These are phyloP conservation scores for Acanthamoeba royreba DNA, from an alignment of 208 protist species.

Conservation along the genomic window DNA sequence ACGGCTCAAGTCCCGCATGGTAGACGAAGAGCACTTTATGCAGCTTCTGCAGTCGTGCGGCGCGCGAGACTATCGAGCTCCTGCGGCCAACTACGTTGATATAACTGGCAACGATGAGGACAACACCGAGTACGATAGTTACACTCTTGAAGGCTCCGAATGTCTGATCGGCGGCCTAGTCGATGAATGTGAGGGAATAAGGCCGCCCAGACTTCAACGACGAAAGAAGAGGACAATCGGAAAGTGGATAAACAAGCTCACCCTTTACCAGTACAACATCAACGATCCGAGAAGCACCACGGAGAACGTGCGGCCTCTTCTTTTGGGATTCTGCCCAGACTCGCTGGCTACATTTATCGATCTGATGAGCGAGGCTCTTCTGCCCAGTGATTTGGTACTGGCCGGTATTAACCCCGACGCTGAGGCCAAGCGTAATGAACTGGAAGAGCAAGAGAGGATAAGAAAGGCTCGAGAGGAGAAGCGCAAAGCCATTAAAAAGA, in stretches of 20 bases:
- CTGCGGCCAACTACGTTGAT: too few relatives aligned
- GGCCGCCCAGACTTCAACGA: too few relatives aligned
- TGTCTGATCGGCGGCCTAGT: too few relatives aligned
- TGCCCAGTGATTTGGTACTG: background rate
- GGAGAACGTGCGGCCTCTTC: background rate
- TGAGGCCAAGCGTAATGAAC: background rate
- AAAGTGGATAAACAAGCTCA: background rate
- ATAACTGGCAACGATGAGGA: too few relatives aligned
- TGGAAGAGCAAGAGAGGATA: background rate
- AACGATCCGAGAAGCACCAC: background rate
- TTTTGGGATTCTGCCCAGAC: background rate
- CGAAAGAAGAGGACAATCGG: background rate
- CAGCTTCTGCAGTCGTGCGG: background rate
- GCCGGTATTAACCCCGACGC: background rate
- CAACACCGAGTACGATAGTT: too few relatives aligned
- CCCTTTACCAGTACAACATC: background rate
- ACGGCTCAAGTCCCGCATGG: background rate
- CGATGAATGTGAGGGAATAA: too few relatives aligned
- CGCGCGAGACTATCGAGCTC: too few relatives aligned
- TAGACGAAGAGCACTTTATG: background rate
- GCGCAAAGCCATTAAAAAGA: background rate
- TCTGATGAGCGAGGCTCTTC: background rate
- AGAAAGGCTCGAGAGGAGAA: background rate
- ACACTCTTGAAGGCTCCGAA: too few relatives aligned
- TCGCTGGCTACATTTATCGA: background rate